Conservation (phyloP, 192 early-diverging fungal genomes). For the Rhizoclosmatium globosum region DNA sequence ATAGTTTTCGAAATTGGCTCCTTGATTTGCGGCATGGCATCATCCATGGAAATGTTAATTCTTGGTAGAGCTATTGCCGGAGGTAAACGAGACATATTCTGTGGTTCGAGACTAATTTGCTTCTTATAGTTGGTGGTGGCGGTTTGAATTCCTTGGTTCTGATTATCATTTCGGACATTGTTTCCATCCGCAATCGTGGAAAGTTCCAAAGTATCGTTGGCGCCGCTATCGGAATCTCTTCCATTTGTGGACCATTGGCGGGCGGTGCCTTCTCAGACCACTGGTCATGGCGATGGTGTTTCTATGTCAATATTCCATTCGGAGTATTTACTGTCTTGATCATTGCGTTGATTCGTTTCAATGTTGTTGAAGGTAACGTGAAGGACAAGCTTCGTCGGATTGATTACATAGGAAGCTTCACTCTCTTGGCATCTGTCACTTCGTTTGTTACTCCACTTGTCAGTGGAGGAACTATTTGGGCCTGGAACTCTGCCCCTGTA, state of each 20-base stretch:
- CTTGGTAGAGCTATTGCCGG: constrained; percentile 76
- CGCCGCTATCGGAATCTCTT: constrained; percentile 79
- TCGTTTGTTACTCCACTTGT: constrained; percentile 57
- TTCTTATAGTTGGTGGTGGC: constrained; percentile 71
- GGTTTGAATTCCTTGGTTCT: constrained; percentile 79
- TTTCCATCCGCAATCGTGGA: constrained; percentile 46
- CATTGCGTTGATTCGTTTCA: constrained; percentile 67
- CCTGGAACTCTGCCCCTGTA: constrained; percentile 62
- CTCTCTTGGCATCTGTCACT: constrained; percentile 6
- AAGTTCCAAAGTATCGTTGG: constrained; percentile 61
- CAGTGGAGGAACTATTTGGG: constrained; percentile 73
- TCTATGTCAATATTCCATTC: constrained; percentile 78
- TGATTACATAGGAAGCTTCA: constrained; percentile 67
- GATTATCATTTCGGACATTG: constrained; percentile 53
- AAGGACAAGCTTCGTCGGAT: constrained; percentile 71
- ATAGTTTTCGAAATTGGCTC: constrained; percentile 79
- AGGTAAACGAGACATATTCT: no score
- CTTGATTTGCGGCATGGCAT: constrained; percentile 68
- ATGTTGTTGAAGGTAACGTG: constrained; percentile 56
- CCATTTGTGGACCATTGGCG: constrained; percentile 82
- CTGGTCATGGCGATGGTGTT: constrained; percentile 55
- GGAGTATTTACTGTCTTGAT: constrained; percentile 69
- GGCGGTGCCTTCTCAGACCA: constrained; percentile 85
- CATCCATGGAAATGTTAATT: constrained; percentile 63
- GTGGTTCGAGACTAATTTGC: no score